Base-by-base conservation (phyloP, 169 alveolate genomes). In the Cryptosporidium parvum region DNA sequence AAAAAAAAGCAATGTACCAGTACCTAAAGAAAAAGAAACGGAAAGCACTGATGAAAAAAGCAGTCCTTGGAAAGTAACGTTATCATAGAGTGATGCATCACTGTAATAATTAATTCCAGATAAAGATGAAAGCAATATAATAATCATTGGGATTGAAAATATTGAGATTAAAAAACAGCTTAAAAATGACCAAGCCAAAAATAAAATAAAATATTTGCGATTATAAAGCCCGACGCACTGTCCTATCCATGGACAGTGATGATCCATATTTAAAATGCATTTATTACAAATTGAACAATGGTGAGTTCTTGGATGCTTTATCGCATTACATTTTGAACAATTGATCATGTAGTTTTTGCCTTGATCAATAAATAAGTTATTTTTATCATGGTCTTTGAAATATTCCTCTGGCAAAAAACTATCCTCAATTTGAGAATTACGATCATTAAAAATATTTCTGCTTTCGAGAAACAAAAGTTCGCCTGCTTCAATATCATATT, bases 231-330 rank as follows among this genome's bases (percentile, higher is more conserved):
- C 98, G 7, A 96, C 94, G 91, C 98, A 96, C 75, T 93, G 95
- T 5, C 95, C 95, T 26, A 95, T 84, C 97, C 98, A 95, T 45
- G 97, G 96, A 69, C 98, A 96, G 86, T 96, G 98, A 86, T 96
- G 98, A 85, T 96, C 98, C 97, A 96, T 95, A 65, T 94, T 94
- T 35, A 94, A 92, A 39, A 95, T 93, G 75, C 98, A 96, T 53
- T 96, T 85, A 84, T 94, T 94, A 75, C 98, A 96, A 31, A 80
- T 80, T 9, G 94, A 93, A 75, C 98, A 96, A 86, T 96, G 98
- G 69, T 96, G 97, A 35, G 96, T 87, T 44, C 98, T 91, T 51
- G 93, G 95, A 26, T 94, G 94, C 59, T 92, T 93, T 35, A 71
- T 62, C 23, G 62, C 85, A 56, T 67, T 69, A 33, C 89, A 80